A percentile compares a stretch with the other conserved stretches of the same genome.
phyloP scores from a whole-genome alignment of 768 basidiomycete species.

The Termitomyces heimii region DNA sequence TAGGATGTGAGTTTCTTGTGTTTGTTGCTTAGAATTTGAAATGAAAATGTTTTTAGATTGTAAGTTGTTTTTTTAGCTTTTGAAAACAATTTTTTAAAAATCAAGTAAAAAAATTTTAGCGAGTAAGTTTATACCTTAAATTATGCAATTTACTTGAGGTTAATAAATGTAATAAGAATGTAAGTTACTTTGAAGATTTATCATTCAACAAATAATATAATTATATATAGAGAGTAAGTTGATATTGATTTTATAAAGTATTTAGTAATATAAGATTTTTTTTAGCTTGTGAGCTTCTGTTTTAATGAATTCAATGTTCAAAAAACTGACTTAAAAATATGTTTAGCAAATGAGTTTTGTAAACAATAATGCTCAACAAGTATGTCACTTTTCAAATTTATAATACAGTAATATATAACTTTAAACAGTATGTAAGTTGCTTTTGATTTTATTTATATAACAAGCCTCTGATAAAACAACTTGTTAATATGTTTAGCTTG shows the following conservation, averaged over 20 bases:
- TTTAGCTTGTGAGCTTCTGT: not conserved
- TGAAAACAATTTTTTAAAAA: not conserved
- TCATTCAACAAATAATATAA: not conserved
- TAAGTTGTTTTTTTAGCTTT: not conserved
- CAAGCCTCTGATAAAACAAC: not conserved
- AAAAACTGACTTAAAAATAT: not conserved
- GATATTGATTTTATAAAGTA: not conserved
- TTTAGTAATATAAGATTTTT: not conserved
- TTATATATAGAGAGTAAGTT: not conserved
- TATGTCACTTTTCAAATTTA: not conserved
- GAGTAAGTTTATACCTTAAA: not conserved
- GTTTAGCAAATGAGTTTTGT: not conserved
- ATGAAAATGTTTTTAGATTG: not conserved
- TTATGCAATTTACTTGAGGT: not conserved
- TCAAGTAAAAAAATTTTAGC: not conserved
- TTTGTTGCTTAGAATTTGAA: not conserved
- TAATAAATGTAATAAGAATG: not conserved
- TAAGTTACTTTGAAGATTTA: not conserved
- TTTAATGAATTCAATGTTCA: not conserved
- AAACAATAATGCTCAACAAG: not conserved
- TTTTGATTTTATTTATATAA: not conserved
- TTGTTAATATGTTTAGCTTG: not conserved
- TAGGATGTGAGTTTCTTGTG: not conserved
- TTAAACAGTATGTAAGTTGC: not conserved
- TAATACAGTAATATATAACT: not conserved